Percentiles rank a stretch among this genome's conserved stretches.
Conservation (phyloP, 768 basidiomycete genomes). For the Naganishia vishniacii region DNA sequence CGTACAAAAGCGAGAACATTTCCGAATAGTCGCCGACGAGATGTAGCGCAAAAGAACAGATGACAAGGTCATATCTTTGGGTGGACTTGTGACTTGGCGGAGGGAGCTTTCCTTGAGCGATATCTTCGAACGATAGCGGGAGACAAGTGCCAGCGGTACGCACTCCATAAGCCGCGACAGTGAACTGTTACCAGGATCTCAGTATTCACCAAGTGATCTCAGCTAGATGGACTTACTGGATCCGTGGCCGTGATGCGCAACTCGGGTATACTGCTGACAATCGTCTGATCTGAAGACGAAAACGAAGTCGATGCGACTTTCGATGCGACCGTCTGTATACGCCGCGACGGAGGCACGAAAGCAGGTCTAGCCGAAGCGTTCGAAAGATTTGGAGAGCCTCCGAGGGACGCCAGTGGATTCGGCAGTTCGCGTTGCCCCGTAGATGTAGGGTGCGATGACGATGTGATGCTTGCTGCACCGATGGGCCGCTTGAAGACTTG, state of each 20-base stretch:
- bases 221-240: conserved; percentile 52
- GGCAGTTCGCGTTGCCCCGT: not conserved
- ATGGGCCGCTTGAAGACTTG: not conserved
- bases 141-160: conserved; percentile 59
- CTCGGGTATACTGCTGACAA: conserved; percentile 18
- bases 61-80: conserved; percentile 57
- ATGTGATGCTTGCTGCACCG: no score
- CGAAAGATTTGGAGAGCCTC: conserved; percentile 26
- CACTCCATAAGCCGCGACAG: conserved; percentile 57
- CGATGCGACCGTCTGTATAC: not conserved
- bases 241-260: conserved; percentile 50
- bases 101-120: conserved; percentile 58
- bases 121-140: conserved; percentile 59
- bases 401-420: conserved; percentile 33
- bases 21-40: conserved; percentile 61
- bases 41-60: conserved; percentile 72
- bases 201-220: not conserved
- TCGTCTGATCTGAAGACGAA: no score
- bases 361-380: conserved; percentile 39
- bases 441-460: not conserved
- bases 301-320: no score
- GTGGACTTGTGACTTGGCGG: conserved; percentile 6
- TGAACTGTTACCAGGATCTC: conserved; percentile 52
- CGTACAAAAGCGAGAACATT: conserved; percentile 62
- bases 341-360: conserved; percentile 46